These are phyloP conservation scores for Fistulina hepatica DNA, from an alignment of 1,284 basidiomycete genomes.

Conservation along the genomic window DNA sequence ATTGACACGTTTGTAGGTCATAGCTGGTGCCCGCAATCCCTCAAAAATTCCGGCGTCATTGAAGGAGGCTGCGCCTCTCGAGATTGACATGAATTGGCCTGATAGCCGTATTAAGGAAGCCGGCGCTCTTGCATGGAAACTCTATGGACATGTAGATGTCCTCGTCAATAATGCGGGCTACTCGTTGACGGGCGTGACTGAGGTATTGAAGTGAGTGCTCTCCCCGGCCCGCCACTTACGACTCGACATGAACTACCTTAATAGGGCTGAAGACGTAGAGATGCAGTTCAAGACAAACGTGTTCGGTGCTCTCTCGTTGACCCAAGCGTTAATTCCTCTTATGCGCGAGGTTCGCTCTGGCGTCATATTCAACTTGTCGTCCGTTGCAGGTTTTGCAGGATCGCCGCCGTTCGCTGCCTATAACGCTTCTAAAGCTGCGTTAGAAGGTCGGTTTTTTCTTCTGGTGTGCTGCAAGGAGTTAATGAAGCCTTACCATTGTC, in stretches of 20 bases:
- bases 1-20: constrained; percentile 15
- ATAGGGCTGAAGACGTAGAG: constrained; percentile 14
- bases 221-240: not conserved
- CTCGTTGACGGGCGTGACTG: constrained; percentile 18
- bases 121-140: constrained; percentile 17
- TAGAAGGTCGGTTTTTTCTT: constrained; percentile 13
- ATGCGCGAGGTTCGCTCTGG: constrained; percentile 19
- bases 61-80: constrained; percentile 15
- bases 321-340: constrained; percentile 21
- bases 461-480: not conserved
- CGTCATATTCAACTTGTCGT: constrained; percentile 20
- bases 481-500: not conserved
- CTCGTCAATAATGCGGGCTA: constrained; percentile 15
- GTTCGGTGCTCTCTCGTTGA: constrained; percentile 23
- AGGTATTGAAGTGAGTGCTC: constrained; percentile 19
- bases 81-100: constrained; percentile 17
- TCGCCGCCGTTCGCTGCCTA: constrained; percentile 18
- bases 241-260: not conserved
- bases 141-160: constrained; percentile 13
- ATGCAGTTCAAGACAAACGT: constrained; percentile 24
- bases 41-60: constrained; percentile 12
- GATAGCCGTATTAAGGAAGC: constrained; percentile 17
- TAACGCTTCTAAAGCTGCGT: constrained; percentile 20
- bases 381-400: constrained; percentile 12
- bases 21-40: constrained; percentile 16